Base-by-base conservation (phyloP, 1,284 basidiomycete genomes). In the Earliella scabrosa region DNA sequence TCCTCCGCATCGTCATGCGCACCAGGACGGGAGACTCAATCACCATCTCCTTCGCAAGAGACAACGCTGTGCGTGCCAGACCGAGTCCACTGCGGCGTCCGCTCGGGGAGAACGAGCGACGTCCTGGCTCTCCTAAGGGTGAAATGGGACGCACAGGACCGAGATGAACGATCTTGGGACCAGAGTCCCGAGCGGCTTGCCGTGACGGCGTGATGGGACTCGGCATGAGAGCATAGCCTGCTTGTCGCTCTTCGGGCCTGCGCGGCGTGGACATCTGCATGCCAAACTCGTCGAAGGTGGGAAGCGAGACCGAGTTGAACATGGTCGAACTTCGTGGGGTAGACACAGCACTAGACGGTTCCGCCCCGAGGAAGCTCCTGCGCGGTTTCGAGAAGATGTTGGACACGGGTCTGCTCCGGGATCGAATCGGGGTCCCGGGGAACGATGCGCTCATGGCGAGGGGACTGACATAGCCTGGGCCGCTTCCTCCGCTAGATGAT, bases 141-240 rank as follows among this genome's bases (percentile, higher is more conserved):
- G 76, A 68, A 34, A 76, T 56, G 38, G 68, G 69, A 41, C 68
- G 76, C 3, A 82, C 75, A 1, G 85, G 83, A 1, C 87, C 86
- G 5, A 88, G 77, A 66, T 88, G 86, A 1, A 86, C 75, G 56
- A 88, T 88, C 54, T 75, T 78, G 5, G 80, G 82, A 2, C 75
- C 76, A 0, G 65, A 61, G 16, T 57, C 70, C 50, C 72, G 70
- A 29, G 64, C 59, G 5, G 63, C 64, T n/a, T 71, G 71, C 16
- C 73, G 72, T 16, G 75, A 73, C 18, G 73, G 73, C 4, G 67
- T 66, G 32, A 66, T 60, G 6, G 71, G 70, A 45, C 68, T 74
- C 21, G 63, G 73, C 64, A 74, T 67, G 39, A 76, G 72, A 46
- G 75, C 72, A 62, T 77, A 80, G 4, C 80, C 81, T 21, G 81